A percentile compares a stretch with the other conserved stretches of the same genome.
phyloP scores from a whole-genome alignment of 2,329 filamentous ascomycete genomes.

The Clarireedia monteithiana region DNA sequence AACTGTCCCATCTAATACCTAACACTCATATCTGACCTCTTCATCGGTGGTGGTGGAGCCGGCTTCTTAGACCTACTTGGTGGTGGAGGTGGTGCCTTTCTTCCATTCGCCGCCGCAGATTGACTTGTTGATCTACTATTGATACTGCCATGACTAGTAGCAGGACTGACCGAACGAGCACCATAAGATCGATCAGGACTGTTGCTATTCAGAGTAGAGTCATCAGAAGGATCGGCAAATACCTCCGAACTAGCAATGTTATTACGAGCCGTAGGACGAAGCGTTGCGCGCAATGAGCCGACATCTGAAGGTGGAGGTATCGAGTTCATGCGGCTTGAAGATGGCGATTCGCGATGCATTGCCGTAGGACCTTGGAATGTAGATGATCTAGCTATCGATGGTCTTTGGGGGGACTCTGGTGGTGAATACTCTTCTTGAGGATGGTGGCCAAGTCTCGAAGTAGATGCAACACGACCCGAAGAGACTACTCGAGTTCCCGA shows the following conservation, averaged over 20 bases:
- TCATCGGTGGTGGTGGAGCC: conserved; percentile 56
- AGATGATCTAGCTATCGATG: conserved; percentile 40
- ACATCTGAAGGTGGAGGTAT: conserved; percentile 36
- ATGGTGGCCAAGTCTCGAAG: conserved; percentile 14
- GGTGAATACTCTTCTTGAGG: conserved; percentile 22
- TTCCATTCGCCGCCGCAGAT: conserved; percentile 29
- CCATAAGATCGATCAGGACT: conserved; percentile 41
- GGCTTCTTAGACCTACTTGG: conserved; percentile 58
- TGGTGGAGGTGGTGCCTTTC: conserved; percentile 54
- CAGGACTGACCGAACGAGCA: conserved; percentile 46
- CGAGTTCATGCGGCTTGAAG: conserved; percentile 40
- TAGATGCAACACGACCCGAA: conserved; percentile 22
- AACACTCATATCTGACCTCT: conserved; percentile 36
- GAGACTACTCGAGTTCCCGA: conserved; percentile 26
- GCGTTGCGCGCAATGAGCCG: conserved; percentile 31
- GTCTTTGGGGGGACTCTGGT: conserved; percentile 33
- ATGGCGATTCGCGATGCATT: conserved; percentile 41
- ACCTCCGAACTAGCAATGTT: conserved; percentile 30
- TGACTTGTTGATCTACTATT: conserved; percentile 44
- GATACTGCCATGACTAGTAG: conserved; percentile 42
- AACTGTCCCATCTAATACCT: background rate
- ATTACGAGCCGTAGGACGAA: conserved; percentile 22
- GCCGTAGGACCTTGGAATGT: conserved; percentile 52
- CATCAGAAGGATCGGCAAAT: conserved; percentile 43
- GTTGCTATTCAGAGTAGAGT: conserved; percentile 39